These are phyloP conservation scores for Salix udensis DNA, from an alignment of 345 rosid genomes.

Conservation along the genomic window DNA sequence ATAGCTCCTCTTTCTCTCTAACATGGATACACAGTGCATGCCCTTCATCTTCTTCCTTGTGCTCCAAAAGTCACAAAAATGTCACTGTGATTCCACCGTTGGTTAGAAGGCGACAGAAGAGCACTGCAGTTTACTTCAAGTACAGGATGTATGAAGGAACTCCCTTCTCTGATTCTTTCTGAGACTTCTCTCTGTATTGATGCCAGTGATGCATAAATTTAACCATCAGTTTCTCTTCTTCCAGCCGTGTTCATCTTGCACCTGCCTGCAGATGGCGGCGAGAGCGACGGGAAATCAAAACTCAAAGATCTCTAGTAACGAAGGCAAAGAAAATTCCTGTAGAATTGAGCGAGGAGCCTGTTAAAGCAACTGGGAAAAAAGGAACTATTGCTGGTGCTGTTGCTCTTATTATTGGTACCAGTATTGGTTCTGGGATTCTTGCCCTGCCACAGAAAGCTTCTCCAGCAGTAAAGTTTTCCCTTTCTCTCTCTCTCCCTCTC, in stretches of 20 bases:
- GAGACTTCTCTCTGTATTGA: background rate
- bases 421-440: constrained; percentile 63
- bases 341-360: background rate
- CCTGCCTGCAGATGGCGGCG: constrained; percentile 26
- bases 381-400: constrained; percentile 58
- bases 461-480: constrained; percentile 42
- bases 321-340: constrained; percentile 20
- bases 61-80: constrained; percentile 2
- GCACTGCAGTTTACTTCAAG: constrained; percentile 11
- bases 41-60: constrained; percentile 16
- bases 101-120: background rate
- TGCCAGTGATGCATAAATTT: background rate
- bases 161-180: background rate
- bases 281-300: constrained; percentile 5
- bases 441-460: constrained; percentile 59
- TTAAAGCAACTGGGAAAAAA: constrained; percentile 22
- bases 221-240: background rate
- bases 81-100: constrained; percentile 3
- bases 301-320: background rate
- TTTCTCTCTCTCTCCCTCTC: background rate
- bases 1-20: background rate
- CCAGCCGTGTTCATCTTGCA: constrained; percentile 9
- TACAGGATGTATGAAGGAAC: constrained; percentile 22
- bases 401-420: constrained; percentile 57
- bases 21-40: constrained; percentile 16